phyloP scores from a whole-genome alignment of 2,329 filamentous ascomycete genomes.

The Cladosporium halotolerans region DNA sequence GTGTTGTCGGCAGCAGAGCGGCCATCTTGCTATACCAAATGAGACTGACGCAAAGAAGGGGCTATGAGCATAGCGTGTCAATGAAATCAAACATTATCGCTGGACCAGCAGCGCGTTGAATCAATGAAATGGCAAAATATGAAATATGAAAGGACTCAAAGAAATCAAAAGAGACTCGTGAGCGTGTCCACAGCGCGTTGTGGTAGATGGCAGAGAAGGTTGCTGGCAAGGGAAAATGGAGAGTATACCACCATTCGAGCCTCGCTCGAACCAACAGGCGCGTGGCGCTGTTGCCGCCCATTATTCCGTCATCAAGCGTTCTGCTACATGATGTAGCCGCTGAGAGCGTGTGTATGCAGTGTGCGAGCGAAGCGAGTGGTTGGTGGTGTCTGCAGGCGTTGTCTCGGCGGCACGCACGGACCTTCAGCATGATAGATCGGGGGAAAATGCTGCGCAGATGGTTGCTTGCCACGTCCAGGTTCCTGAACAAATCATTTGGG shows the following conservation, averaged over 20 bases:
- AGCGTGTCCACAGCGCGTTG: constrained; percentile 3
- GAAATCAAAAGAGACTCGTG: constrained; percentile 10
- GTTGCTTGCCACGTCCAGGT: too few relatives aligned
- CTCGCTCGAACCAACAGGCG: background rate
- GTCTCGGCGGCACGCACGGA: background rate
- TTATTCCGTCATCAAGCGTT: constrained; percentile 4
- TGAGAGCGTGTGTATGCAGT: constrained; percentile 3
- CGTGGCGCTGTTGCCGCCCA: constrained; percentile 30
- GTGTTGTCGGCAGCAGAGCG: background rate
- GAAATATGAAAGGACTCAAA: background rate
- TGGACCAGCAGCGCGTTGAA: constrained; percentile 11
- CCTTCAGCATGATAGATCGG: background rate
- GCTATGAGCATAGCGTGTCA: constrained; percentile 6
- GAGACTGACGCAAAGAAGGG: background rate
- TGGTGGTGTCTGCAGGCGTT: constrained; percentile 3
- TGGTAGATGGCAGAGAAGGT: background rate
- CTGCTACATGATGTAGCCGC: constrained; percentile 5
- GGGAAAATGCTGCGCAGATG: too few relatives aligned
- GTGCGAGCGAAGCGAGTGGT: constrained; percentile 5
- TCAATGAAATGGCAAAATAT: background rate
- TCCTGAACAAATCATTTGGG: too few relatives aligned
- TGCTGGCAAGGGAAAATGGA: background rate
- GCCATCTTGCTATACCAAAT: background rate
- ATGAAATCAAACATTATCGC: constrained; percentile 9
- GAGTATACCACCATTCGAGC: background rate